phyloP scores from a whole-genome alignment of 768 basidiomycete genomes.

The Daedalea quercina region DNA sequence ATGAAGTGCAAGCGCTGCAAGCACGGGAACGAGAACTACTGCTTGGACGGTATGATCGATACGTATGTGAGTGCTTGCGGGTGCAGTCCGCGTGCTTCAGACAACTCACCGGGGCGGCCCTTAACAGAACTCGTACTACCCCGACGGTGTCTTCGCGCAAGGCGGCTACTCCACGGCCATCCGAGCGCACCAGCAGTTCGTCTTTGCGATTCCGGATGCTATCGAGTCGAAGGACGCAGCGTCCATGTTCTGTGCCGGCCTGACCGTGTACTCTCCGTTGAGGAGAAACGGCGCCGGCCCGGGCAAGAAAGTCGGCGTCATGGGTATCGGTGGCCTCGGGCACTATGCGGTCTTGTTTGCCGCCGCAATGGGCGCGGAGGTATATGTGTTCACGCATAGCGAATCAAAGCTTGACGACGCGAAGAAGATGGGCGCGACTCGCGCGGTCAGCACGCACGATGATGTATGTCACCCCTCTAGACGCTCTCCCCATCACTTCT shows the following conservation, averaged over 20 bases:
- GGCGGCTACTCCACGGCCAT: slow-evolving; percentile 41
- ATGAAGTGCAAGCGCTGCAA: slow-evolving; percentile 40
- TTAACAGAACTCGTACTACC: slow-evolving; percentile 26
- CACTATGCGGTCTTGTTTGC: slow-evolving; percentile 33
- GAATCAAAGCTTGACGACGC: slow-evolving; percentile 45
- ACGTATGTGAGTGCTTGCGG: slow-evolving; percentile 28
- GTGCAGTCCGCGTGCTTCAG: background rate
- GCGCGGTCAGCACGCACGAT: slow-evolving; percentile 40
- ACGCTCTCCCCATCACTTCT: slow-evolving; percentile 13
- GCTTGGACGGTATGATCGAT: slow-evolving; percentile 31
- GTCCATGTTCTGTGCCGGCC: slow-evolving; percentile 55
- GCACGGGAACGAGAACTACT: slow-evolving; percentile 48
- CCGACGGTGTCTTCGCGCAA: slow-evolving; percentile 30
- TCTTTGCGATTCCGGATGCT: slow-evolving; percentile 47
- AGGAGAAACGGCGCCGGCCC: slow-evolving; percentile 43
- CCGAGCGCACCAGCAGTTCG: slow-evolving; percentile 42
- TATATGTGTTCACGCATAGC: slow-evolving; percentile 51
- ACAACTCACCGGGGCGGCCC: too few relatives aligned
- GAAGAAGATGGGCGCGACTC: slow-evolving; percentile 45
- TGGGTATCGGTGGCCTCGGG: slow-evolving; percentile 58
- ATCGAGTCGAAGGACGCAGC: slow-evolving; percentile 45
- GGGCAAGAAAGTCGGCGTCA: slow-evolving; percentile 56
- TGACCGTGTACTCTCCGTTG: slow-evolving; percentile 56
- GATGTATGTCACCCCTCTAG: slow-evolving; percentile 20
- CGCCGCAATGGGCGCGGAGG: slow-evolving; percentile 46